Base-by-base conservation (phyloP, 108 stramenopile species). In the Nannochloropsis oceanica region DNA sequence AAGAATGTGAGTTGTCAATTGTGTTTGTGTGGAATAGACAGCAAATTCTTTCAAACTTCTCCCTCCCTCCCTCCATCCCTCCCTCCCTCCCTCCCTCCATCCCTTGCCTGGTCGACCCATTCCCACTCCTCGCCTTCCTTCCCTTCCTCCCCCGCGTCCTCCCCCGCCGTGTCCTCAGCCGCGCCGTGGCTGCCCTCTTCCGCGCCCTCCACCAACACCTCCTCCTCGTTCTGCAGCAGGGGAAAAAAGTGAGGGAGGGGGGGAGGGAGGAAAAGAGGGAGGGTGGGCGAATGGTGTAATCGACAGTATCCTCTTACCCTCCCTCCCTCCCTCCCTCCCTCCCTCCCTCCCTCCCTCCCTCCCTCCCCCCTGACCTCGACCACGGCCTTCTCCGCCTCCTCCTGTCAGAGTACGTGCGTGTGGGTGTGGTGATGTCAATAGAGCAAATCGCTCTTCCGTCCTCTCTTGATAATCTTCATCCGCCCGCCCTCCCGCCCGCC, bases 171-270 rank as follows among this genome's bases (percentile, higher is more conserved):
- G 1, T 93, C 92, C 25, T 92, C 84, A 2, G 87, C 86, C 0
- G 89, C 89, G 12, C 92, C 90, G 14, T 92, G 89, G 26, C 89
- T 59, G 8, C 90, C 83, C 24, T 42, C 24, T 14, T 84, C 26
- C 25, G 25, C 84, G n/a, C 25, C 27, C 46, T 50, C 46, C 46
- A 50, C 46, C 46, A 50, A n/a, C n/a, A n/a, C 46, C 14, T 50
- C 46, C 18, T 18, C 46, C 13, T 50, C 46, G 14, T 50, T 18
- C 46, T 50, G 46, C 46, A 50, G 13, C 13, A 50, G 0, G 18
- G 0, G 0, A 14, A n/a, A n/a, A n/a, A n/a, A n/a, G n/a, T n/a
- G n/a, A n/a, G n/a, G n/a, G n/a, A n/a, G n/a, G n/a, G n/a, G n/a
- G n/a, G n/a, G n/a, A 50, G 46, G 0, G 18, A 50, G 18, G 46